phyloP scores from a whole-genome alignment of 345 rosid species.

The Melaleuca quinquenervia region DNA sequence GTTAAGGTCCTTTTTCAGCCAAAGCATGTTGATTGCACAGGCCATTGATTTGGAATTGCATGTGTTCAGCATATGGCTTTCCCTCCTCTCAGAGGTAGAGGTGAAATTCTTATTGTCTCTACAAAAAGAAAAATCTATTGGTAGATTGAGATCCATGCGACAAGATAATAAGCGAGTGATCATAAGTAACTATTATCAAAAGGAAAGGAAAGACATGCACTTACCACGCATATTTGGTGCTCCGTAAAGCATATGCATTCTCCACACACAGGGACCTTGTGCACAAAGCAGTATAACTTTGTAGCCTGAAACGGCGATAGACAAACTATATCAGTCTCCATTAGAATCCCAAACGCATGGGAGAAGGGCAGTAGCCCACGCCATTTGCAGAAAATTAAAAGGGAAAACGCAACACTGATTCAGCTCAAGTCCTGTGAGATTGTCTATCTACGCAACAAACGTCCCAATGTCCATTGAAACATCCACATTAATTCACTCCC shows the following conservation, averaged over 20 bases:
- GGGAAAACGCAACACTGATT: background rate
- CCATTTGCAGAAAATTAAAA: background rate
- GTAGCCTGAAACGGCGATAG: conserved; percentile 57
- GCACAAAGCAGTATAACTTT: conserved; percentile 90
- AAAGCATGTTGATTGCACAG: background rate
- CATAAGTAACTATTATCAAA: background rate
- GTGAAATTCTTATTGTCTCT: background rate
- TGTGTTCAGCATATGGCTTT: background rate
- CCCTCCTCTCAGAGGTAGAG: background rate
- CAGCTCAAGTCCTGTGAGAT: background rate
- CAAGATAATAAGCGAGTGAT: background rate
- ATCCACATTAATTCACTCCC: background rate
- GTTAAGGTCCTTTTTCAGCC: background rate
- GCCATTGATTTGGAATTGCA: background rate
- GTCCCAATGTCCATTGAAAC: background rate
- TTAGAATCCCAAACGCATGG: background rate
- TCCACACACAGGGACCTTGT: conserved; percentile 96
- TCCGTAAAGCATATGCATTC: conserved; percentile 94
- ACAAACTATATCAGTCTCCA: background rate
- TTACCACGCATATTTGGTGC: conserved; percentile 94
- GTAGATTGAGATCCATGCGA: background rate
- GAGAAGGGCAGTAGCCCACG: background rate
- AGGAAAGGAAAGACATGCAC: background rate
- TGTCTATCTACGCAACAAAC: background rate
- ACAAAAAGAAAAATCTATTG: background rate